Base-by-base conservation (phyloP, 2,329 filamentous ascomycete genomes). In the Thelonectria olida region DNA sequence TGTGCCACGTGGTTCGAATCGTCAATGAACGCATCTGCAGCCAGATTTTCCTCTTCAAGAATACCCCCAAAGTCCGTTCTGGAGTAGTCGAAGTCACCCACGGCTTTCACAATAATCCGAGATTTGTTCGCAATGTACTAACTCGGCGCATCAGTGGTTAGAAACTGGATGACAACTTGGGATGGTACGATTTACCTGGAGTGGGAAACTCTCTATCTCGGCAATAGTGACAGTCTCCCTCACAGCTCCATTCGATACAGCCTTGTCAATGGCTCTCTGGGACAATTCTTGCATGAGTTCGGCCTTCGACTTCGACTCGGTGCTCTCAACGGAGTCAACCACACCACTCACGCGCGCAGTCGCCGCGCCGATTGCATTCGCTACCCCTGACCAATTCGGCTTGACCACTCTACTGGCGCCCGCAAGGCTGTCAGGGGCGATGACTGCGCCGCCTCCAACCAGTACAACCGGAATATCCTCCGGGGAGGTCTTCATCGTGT, bases 81-180 rank as follows among this genome's bases (percentile, higher is more conserved):
- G 9, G 54, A 58, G 27, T 57, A 62, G 52, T n/a, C 81, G 38
- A 84, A 82, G 45, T 85, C 81, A 3, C 85, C 85, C 0, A 83
- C 85, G 2, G 85, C 85, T 57, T 83, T 79, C 4, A 86, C 81
- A 20, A 87, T 84, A 76, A 80, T 86, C 61, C 72, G 81, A 55
- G 72, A 82, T 74, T 79, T 86, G n/a, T n/a, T n/a, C n/a, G n/a
- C n/a, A n/a, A n/a, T n/a, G n/a, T n/a, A n/a, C n/a, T n/a, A n/a
- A n/a, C n/a, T n/a, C n/a, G n/a, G n/a, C n/a, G n/a, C n/a, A n/a
- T n/a, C n/a, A n/a, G n/a, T n/a, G n/a, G n/a, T n/a, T n/a, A n/a
- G n/a, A n/a, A n/a, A n/a, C n/a, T n/a, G n/a, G n/a, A n/a, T n/a
- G n/a, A n/a, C n/a, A n/a, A n/a, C n/a, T n/a, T n/a, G n/a, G n/a